Conservation (phyloP, 306 rosid species). For the Inga oerstediana region DNA sequence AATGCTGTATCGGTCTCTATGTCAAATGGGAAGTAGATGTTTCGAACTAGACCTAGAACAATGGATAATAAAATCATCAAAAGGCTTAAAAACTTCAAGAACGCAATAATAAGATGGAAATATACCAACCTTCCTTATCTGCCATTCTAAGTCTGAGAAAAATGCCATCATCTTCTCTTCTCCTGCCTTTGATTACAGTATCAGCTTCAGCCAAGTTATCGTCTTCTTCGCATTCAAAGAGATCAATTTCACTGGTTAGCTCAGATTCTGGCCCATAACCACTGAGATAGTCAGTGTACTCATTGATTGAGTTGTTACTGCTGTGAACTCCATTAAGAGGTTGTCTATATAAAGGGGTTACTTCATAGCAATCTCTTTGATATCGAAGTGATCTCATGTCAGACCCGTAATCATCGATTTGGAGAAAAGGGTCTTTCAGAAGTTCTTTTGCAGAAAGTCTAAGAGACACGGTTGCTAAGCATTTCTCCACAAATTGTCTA, state of each 20-base stretch:
- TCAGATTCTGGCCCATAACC: constrained; percentile 53
- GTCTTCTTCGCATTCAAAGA: constrained; percentile 73
- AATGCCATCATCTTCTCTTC: constrained; percentile 73
- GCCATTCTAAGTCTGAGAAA: constrained; percentile 91
- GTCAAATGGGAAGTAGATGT: constrained; percentile 96
- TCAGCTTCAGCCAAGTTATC: constrained; percentile 65
- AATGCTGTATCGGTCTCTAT: constrained; percentile 76
- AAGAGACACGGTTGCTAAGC: constrained; percentile 77
- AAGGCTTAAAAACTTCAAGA: constrained; percentile 10
- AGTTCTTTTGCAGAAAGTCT: constrained; percentile 90
- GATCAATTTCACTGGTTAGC: constrained; percentile 60
- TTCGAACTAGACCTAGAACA: constrained; percentile 75
- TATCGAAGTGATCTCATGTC: constrained; percentile 47
- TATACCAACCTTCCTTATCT: constrained; percentile 84
- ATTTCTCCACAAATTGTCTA: constrained; percentile 78
- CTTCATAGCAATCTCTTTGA: constrained; percentile 62
- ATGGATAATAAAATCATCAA: constrained; percentile 28
- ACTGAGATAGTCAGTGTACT: constrained; percentile 50
- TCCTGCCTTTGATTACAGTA: constrained; percentile 71
- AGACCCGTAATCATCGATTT: constrained; percentile 63
- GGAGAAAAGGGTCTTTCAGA: constrained; percentile 84
- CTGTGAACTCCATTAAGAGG: constrained; percentile 51
- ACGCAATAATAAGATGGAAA: constrained; percentile 21
- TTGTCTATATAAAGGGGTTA: constrained; percentile 50
- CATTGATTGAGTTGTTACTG: constrained; percentile 44